Evolutionary conservation across 2,329 filamentous ascomycete species (phyloP), one percentile per base, ranked within the genome.

Genomic region (Neonectria ditissima): DNA sequence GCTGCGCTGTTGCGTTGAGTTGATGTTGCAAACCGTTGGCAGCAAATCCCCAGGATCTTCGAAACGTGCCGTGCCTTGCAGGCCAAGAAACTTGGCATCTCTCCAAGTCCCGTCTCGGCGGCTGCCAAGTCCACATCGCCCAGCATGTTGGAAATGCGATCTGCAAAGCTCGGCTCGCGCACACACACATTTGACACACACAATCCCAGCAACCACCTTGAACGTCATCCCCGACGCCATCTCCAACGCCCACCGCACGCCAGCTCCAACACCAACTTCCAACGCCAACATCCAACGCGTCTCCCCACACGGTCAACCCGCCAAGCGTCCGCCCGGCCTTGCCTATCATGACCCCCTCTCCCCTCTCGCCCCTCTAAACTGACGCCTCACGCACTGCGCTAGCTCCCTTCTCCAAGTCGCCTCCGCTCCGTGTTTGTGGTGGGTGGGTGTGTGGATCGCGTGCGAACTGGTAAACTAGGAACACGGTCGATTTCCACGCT

Each of bases 21-120:
- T 20, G 51, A 44, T n/a, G 30, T 34, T 45, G 55, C 20, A 24
- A n/a, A 18, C 50, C n/a, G n/a, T n/a, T n/a, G n/a, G n/a, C 43
- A 41, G 28, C 56, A n/a, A 24, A 14, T 20, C 22, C 24, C 34
- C 16, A 20, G 18, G 47, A 28, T 50, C 47, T 51, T 50, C 30
- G 14, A 41, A 32, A 45, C 22, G 28, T 44, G 28, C 48, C 39
- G 60, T 62, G 60, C 65, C 63, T 66, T 65, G 65, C 63, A 68
- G 67, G 66, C 55, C 68, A 69, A 73, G 66, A 63, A 59, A 44
- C 63, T 66, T 66, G 44, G 44, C 69, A 72, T 65, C 65, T 68
- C 50, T n/a, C 41, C 54, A 59, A 59, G 47, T 55, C 48, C 55
- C 47, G 58, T 62, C 71, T 71, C 56, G 71, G 69, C 71, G 62